Percentiles rank a stretch among this genome's conserved stretches.
Evolutionary conservation across 106 monocot genomes (phyloP).

Genomic region (Allium cepa): DNA sequence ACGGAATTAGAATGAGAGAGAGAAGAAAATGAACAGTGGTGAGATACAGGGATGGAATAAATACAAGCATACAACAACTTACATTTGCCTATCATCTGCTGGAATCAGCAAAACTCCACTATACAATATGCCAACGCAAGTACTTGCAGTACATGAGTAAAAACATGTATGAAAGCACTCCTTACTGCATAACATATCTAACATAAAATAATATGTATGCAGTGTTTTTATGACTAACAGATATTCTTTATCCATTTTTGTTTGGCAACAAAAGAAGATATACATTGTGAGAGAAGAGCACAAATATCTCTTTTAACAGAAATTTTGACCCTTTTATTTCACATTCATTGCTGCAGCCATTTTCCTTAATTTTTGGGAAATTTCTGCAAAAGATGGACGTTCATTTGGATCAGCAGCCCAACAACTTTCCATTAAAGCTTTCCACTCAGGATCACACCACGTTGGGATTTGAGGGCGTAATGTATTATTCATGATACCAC

Average conservation of each 20-base stretch:
- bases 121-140: slow-evolving; percentile 4
- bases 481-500: slow-evolving; percentile 72
- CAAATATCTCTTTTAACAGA: neutral
- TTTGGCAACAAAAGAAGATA: neutral
- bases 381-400: slow-evolving; percentile 79
- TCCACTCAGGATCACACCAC: slow-evolving; percentile 99
- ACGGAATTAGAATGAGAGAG: neutral
- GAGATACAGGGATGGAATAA: neutral
- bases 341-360: slow-evolving; percentile 82
- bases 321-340: slow-evolving; percentile 38
- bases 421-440: slow-evolving; percentile 86
- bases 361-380: slow-evolving; percentile 84
- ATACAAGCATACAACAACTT: neutral
- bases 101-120: neutral
- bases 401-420: slow-evolving; percentile 70
- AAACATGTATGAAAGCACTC: slow-evolving; percentile 7
- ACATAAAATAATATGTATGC: slow-evolving; percentile 9
- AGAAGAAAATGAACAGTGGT: neutral
- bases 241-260: neutral
- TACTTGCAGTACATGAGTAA: slow-evolving; percentile 9
- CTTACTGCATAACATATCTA: neutral
- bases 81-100: slow-evolving; percentile 2
- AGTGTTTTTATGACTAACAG: neutral
- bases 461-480: slow-evolving; percentile 80
- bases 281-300: slow-evolving; percentile 4